These are phyloP conservation scores for Candida argentea DNA, from an alignment of 805 yeast species.

Conservation along the genomic window DNA sequence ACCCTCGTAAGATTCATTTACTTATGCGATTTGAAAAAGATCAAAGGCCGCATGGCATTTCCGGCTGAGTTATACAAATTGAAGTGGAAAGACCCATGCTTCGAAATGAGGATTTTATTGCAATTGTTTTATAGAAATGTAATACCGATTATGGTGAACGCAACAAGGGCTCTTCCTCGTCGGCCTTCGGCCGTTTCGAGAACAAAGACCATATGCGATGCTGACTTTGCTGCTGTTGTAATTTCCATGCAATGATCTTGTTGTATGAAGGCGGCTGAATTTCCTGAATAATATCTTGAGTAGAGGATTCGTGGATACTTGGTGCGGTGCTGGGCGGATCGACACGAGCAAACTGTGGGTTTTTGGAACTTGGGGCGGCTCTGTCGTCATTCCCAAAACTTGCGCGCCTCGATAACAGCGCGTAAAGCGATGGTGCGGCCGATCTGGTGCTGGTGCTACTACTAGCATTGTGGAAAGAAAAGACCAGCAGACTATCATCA, in stretches of 20 bases:
- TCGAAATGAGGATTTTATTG: too few relatives aligned
- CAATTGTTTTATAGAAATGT: too few relatives aligned
- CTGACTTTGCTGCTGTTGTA: constrained; percentile 9
- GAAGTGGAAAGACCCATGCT: too few relatives aligned
- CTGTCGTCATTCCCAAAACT: constrained; percentile 7
- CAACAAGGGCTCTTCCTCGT: not conserved
- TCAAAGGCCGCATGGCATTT: too few relatives aligned
- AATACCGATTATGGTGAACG: too few relatives aligned
- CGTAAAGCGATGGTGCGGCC: not conserved
- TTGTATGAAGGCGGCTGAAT: constrained; percentile 27
- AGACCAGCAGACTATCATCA: constrained; percentile 45
- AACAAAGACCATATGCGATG: not conserved
- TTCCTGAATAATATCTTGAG: constrained; percentile 16
- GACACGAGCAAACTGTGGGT: constrained; percentile 20
- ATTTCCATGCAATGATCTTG: constrained; percentile 16
- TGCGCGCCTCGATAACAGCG: not conserved
- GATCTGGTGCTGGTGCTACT: not conserved
- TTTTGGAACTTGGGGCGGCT: constrained; percentile 34
- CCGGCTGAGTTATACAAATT: too few relatives aligned
- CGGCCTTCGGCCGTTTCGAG: not conserved
- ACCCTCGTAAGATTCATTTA: too few relatives aligned
- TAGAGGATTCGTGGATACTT: constrained; percentile 19
- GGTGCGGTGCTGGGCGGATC: constrained; percentile 25
- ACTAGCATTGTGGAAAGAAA: constrained; percentile 30
- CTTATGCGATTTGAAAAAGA: too few relatives aligned